Base-by-base conservation (phyloP, 306 rosid species). In the Mimosa bimucronata region DNA sequence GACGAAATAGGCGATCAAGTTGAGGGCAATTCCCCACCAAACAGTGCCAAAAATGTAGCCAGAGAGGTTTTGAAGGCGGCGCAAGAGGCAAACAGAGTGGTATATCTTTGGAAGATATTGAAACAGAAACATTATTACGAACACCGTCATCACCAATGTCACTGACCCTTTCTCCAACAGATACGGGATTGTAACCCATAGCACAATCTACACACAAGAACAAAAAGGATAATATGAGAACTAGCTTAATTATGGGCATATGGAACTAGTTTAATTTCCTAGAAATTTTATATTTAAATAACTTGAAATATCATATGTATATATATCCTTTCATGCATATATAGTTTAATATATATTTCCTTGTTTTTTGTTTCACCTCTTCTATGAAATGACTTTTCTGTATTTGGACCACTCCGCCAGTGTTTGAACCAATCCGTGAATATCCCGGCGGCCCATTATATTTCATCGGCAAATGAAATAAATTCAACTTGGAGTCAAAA, bases 21-120 rank as follows among this genome's bases (percentile, higher is more conserved):
- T 95, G 74, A 95, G 97, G 55, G 99, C 96, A 61, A 95, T 88
- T 6, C 99, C 96, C 98, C 99, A 95, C 99, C 99, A 95, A 76
- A 91, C 91, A 0, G 98, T 95, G 31, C 96, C 98, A 10, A 93
- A 95, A 42, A 93, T 87, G 87, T 87, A 95, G 79, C 97, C 97
- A 1, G 97, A 82, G 71, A 89, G 88, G 66, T 85, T 89, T 82
- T 92, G 98, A 87, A 92, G 87, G 83, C 99, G 94, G 14, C 99
- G 96, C 81, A 95, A 53, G 21, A 89, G 82, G 81, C 97, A 88
- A 18, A 91, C 90, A 0, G 96, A 91, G 85, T 93, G 99, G 76
- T 87, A 95, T 30, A 95, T 86, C 85, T 95, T 95, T 3, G 99
- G 99, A 18, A 95, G 89, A 74, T 95, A 95, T 79, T 95, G 99